phyloP scores from a whole-genome alignment of 805 yeast species.

The Pichia eremophila region DNA sequence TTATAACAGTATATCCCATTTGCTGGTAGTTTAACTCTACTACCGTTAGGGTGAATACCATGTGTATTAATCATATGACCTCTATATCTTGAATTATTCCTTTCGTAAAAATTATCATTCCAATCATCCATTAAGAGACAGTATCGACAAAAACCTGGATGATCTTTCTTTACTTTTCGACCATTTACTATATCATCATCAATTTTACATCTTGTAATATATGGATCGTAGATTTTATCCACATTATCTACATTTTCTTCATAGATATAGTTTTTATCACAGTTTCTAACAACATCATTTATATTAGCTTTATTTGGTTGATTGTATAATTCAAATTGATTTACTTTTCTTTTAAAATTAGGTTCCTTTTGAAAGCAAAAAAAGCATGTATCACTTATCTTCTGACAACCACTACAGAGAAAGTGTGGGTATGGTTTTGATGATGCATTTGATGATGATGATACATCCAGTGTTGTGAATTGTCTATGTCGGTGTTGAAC shows the following conservation, averaged over 20 bases:
- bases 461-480: background rate
- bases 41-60: conserved; percentile 11
- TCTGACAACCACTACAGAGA: conserved; percentile 4
- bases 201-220: conserved; percentile 5
- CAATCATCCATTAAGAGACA: conserved; percentile 1
- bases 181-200: conserved; percentile 1
- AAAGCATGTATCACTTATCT: conserved; percentile 3
- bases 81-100: conserved; percentile 12
- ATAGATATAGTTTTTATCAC: conserved; percentile 1
- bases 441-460: background rate
- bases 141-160: conserved; percentile 7
- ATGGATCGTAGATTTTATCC: conserved; percentile 3
- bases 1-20: conserved; percentile 3
- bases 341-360: conserved; percentile 1
- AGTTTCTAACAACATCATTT: conserved; percentile 1
- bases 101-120: conserved; percentile 9
- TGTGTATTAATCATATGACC: conserved; percentile 14
- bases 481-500: background rate
- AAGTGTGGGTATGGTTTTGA: conserved; percentile 1
- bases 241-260: conserved; percentile 4
- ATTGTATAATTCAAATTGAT: conserved; percentile 3
- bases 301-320: background rate
- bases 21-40: conserved; percentile 1
- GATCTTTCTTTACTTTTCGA: conserved; percentile 4
- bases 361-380: conserved; percentile 2